These are phyloP conservation scores for Pseudopithomyces maydicus DNA, from an alignment of 2,329 filamentous ascomycete species.

Conservation along the genomic window DNA sequence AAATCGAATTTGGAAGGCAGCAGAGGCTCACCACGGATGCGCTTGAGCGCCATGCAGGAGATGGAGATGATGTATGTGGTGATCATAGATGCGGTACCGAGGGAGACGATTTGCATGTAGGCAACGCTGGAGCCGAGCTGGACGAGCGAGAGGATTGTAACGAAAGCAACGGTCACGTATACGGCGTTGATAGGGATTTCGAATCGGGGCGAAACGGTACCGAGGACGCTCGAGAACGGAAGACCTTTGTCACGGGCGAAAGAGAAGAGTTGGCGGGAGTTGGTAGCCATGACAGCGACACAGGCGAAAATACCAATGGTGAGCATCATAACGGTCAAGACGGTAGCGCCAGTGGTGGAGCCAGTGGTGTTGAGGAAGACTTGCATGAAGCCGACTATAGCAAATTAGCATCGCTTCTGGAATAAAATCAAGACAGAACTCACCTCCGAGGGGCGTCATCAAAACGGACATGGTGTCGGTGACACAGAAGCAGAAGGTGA, in stretches of 20 bases:
- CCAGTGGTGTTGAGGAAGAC: slow-evolving; percentile 19
- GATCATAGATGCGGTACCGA: slow-evolving; percentile 18
- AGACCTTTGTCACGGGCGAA: slow-evolving; percentile 14
- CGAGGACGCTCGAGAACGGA: slow-evolving; percentile 3
- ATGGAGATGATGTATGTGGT: slow-evolving; percentile 47
- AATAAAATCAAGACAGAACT: not conserved
- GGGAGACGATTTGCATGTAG: slow-evolving; percentile 20
- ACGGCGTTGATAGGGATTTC: slow-evolving; percentile 50
- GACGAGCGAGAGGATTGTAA: slow-evolving; percentile 52
- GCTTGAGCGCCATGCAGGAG: slow-evolving; percentile 50
- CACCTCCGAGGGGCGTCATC: slow-evolving; percentile 3
- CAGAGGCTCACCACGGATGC: slow-evolving; percentile 48
- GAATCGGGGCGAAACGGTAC: slow-evolving; percentile 6
- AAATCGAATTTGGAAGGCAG: slow-evolving; percentile 53
- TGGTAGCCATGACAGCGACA: slow-evolving; percentile 20
- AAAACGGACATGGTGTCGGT: slow-evolving; percentile 3
- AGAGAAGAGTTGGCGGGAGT: slow-evolving; percentile 25
- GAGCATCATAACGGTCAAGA: slow-evolving; percentile 20
- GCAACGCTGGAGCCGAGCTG: slow-evolving; percentile 50
- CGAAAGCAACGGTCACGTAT: slow-evolving; percentile 43
- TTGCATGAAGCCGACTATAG: slow-evolving; percentile 9
- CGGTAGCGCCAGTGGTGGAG: slow-evolving; percentile 12
- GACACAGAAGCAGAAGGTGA: slow-evolving; percentile 34
- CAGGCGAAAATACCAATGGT: slow-evolving; percentile 9
- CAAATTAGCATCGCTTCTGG: not conserved